Evolutionary conservation across 75 land plant genomes (phyloP), one percentile per base, ranked within the genome.

Genomic region (Pinus taeda): DNA sequence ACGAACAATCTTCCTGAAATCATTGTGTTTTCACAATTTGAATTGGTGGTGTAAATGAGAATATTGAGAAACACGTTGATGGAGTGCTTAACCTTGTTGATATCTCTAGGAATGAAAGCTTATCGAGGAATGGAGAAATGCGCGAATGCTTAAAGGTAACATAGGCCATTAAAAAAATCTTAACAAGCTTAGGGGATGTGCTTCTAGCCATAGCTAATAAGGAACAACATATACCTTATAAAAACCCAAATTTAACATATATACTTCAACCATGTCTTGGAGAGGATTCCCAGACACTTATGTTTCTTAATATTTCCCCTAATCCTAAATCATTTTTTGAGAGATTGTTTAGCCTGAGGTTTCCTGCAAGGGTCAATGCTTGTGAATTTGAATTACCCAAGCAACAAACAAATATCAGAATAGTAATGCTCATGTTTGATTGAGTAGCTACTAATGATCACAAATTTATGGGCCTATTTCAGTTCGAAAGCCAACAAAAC

Each of bases 71-170:
- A 57, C 73, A 78, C 36, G 85, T 83, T 11, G 81, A 79, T 17
- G 85, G 85, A 75, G 81, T 78, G 20, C 85, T 85, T 4, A 83
- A 83, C 57, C 87, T 85, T 74, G 83, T 37, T 37, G 37, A 3
- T 37, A 1, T 37, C 1, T 0, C 4, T 37, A 4, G 37, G 3
- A 37, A 4, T 37, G 37, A 37, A 37, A 0, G 37, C 4, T 37
- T 37, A 37, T 37, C 4, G 26, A 4, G 37, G 37, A 37, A 1
- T 37, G 37, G 37, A 37, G 37, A 0, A 37, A 37, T 37, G 37
- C 3, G 1, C 1, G 4, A 37, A 37, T 37, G 37, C 37, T 37
- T 37, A 3, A 37, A 3, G 3, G 4, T 1, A 2, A 37, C 4
- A 37, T 1, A 4, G 3, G 3, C 37, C 37, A 81, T 81, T 64